These are phyloP conservation scores for Yamadazyma nakazawae DNA, from an alignment of 805 yeast genomes.

Conservation along the genomic window DNA sequence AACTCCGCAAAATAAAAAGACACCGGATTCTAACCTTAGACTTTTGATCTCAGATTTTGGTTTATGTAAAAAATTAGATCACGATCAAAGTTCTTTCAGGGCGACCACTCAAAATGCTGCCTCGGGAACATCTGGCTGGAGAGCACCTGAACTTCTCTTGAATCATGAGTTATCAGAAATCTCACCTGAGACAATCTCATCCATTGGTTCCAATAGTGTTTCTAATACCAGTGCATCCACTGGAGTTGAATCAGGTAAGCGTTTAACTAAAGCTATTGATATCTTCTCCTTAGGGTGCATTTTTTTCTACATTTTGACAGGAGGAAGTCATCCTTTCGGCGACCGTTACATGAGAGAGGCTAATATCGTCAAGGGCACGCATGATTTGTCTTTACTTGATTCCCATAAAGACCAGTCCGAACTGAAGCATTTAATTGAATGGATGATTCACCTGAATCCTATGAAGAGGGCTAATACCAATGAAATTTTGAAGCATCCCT, in stretches of 20 bases:
- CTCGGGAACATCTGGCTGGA: conserved; percentile 93
- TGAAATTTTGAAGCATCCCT: conserved; percentile 75
- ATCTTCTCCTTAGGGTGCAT: conserved; percentile 94
- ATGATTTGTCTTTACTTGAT: conserved; percentile 47
- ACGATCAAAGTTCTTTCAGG: conserved; percentile 88
- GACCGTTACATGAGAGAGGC: conserved; percentile 83
- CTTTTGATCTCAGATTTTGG: conserved; percentile 94
- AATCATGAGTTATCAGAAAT: conserved; percentile 36
- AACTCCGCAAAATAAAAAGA: conserved; percentile 9
- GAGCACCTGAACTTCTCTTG: conserved; percentile 85
- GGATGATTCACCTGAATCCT: conserved; percentile 74
- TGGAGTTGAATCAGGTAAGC: conserved; percentile 27
- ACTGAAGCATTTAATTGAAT: conserved; percentile 65
- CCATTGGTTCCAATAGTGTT: conserved; percentile 19
- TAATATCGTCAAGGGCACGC: conserved; percentile 71
- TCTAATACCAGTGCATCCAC: conserved; percentile 3
- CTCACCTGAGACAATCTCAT: conserved; percentile 36
- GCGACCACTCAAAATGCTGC: conserved; percentile 93
- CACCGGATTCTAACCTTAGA: conserved; percentile 36
- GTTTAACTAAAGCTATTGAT: conserved; percentile 87
- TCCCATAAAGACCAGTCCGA: conserved; percentile 48
- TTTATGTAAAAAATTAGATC: conserved; percentile 84
- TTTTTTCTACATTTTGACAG: conserved; percentile 77
- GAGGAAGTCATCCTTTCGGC: conserved; percentile 95
- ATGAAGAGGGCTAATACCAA: conserved; percentile 65